Evolutionary conservation across 208 protist species (phyloP), one percentile per base, ranked within the genome.

Genomic region (Herpetomonas tarakana): DNA sequence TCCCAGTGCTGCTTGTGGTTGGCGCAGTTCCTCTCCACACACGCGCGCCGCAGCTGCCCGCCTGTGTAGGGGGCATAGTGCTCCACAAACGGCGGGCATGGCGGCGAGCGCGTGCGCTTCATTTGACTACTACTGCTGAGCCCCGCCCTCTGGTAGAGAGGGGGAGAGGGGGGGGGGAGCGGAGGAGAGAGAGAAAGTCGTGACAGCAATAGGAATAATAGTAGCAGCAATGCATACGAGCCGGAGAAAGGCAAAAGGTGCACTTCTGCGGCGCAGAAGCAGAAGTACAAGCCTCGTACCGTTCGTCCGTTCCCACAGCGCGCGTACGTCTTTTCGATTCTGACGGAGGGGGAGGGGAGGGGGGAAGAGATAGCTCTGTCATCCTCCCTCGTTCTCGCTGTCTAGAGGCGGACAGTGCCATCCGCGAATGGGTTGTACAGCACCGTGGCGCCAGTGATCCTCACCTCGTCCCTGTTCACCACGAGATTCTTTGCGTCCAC

Each of bases 361-460:
- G n/a, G n/a, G n/a, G n/a, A n/a, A n/a, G n/a, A n/a, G n/a, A n/a
- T n/a, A n/a, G n/a, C n/a, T n/a, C n/a, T n/a, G n/a, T n/a, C n/a
- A n/a, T n/a, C n/a, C n/a, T n/a, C n/a, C n/a, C n/a, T n/a, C n/a
- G n/a, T n/a, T n/a, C n/a, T n/a, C n/a, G n/a, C n/a, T n/a, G n/a
- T n/a, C 62, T 55, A 74, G 14, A 64, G 3, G 11, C 19, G 24
- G 19, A 69, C 49, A 0, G 19, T 21, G 1, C 83, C 82, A 45
- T 92, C 83, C 0, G 88, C 82, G 71, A 94, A 94, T 0, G 88
- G 88, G 61, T 94, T 94, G 59, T 88, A 92, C 53, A 92, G 51
- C 38, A 94, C 76, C 4, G 80, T 88, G 12, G 71, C 52, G 24
- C 53, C 56, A 18, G 59, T 58, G 53, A 94, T 91, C 53, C 60